These are phyloP conservation scores for Filobasidium floriforme DNA, from an alignment of 768 basidiomycete species.

Conservation along the genomic window DNA sequence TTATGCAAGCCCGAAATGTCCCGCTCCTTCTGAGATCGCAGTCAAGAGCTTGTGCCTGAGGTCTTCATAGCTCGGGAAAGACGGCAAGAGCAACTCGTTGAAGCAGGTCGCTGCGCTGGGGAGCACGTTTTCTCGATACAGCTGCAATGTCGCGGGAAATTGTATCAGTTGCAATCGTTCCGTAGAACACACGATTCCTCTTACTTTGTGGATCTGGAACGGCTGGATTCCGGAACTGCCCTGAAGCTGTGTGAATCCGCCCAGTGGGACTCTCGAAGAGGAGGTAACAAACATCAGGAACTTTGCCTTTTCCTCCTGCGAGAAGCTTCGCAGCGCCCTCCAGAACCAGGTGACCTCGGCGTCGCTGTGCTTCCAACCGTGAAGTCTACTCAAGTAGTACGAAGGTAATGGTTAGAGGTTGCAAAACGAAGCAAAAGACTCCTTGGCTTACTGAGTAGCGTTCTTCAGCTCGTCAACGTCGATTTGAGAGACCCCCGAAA, in stretches of 20 bases:
- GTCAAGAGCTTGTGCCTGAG: constrained; percentile 79
- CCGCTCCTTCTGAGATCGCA: constrained; percentile 91
- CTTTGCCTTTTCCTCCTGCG: constrained; percentile 90
- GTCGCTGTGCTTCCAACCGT: constrained; percentile 51
- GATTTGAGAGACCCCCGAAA: constrained; percentile 84
- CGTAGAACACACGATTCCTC: constrained; percentile 48
- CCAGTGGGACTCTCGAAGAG: constrained; percentile 86
- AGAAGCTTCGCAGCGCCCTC: constrained; percentile 95
- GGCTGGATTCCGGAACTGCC: constrained; percentile 67
- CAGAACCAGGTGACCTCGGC: constrained; percentile 99
- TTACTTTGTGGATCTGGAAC: constrained; percentile 92
- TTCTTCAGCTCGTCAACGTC: constrained; percentile 75
- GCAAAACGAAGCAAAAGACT: not conserved
- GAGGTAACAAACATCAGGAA: constrained; percentile 90
- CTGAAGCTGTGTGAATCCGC: constrained; percentile 86
- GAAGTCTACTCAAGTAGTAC: constrained; percentile 46
- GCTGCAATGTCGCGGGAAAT: constrained; percentile 28
- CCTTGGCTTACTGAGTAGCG: constrained; percentile 39
- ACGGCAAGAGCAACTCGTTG: constrained; percentile 56
- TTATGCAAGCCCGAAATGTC: constrained; percentile 66
- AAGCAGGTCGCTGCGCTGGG: constrained; percentile 36
- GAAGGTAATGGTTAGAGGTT: not conserved
- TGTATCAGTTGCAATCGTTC: constrained; percentile 5
- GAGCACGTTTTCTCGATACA: constrained; percentile 18
- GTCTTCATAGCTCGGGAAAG: constrained; percentile 94